phyloP scores from a whole-genome alignment of 306 rosid species.

The Dryas drummondii region DNA sequence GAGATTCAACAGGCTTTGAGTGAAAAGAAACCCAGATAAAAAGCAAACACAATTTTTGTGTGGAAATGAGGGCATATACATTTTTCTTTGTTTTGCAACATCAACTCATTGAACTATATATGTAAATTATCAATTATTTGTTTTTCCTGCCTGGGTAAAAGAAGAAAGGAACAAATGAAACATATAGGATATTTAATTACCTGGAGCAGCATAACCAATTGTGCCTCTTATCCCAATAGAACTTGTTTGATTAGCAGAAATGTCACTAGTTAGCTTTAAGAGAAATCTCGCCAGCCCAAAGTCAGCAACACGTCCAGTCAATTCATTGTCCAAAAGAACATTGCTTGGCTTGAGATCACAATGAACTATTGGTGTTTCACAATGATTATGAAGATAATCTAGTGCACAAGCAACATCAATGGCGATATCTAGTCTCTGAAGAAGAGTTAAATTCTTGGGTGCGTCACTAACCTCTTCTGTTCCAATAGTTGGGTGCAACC shows the following conservation, averaged over 20 bases:
- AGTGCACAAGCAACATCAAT: conserved; percentile 1
- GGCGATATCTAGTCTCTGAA: not conserved
- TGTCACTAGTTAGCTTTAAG: not conserved
- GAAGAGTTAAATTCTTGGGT: not conserved
- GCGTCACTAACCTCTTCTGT: not conserved
- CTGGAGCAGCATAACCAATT: conserved; percentile 10
- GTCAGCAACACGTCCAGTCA: conserved; percentile 7
- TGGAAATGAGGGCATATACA: no score
- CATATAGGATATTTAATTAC: not conserved
- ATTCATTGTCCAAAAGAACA: not conserved
- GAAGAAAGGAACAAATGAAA: no score
- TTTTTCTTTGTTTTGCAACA: no score
- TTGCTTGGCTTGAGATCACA: conserved; percentile 1
- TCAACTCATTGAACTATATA: no score
- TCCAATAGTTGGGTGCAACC: not conserved
- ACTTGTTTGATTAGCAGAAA: not conserved
- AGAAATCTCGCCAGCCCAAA: conserved; percentile 3
- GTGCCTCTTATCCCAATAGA: conserved; percentile 6
- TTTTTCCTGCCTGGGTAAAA: no score
- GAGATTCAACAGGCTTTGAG: not conserved
- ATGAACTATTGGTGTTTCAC: not conserved
- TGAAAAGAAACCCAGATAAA: no score
- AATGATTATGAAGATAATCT: conserved; percentile 9
- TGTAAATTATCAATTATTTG: no score
- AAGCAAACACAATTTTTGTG: no score